Percentiles rank a stretch among this genome's conserved stretches.
Conservation (phyloP, 2,329 filamentous ascomycete genomes). For the Aspergillus clavatus region DNA sequence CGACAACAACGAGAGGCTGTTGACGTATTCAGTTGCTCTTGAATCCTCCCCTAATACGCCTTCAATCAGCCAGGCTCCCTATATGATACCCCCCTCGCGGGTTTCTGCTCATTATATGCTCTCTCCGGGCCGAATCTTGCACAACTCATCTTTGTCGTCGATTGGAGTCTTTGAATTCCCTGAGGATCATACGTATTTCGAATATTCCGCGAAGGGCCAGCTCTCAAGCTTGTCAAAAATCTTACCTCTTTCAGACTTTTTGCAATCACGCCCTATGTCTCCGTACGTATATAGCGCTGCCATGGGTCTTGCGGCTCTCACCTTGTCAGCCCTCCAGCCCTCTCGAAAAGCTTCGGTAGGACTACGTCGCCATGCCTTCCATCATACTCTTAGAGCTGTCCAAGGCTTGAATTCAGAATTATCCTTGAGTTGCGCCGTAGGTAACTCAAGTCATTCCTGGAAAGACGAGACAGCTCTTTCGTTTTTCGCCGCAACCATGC, state of each 20-base stretch:
- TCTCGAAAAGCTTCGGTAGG: background rate
- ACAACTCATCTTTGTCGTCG: slow-evolving; percentile 5
- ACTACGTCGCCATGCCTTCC: slow-evolving; percentile 11
- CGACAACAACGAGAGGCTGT: background rate
- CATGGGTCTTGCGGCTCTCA: slow-evolving; percentile 9
- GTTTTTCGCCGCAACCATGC: slow-evolving; percentile 10
- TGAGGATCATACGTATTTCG: slow-evolving; percentile 10
- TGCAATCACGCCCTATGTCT: slow-evolving; percentile 10
- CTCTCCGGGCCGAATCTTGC: slow-evolving; percentile 3
- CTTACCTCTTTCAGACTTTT: slow-evolving; percentile 7
- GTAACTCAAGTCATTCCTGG: background rate
- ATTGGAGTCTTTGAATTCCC: slow-evolving; percentile 10
- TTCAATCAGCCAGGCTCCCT: background rate
- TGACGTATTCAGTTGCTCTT: background rate
- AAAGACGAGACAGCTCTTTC: slow-evolving; percentile 5
- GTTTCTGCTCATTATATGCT: background rate
- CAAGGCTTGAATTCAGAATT: slow-evolving; percentile 7
- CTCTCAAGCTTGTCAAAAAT: slow-evolving; percentile 7
- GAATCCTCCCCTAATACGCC: background rate
- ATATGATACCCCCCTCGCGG: slow-evolving; percentile 3
- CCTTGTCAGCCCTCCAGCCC: slow-evolving; percentile 3
- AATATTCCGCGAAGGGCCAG: slow-evolving; percentile 7
- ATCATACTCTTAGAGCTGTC: slow-evolving; percentile 10
- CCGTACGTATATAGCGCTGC: slow-evolving; percentile 11
- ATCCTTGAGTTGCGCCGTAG: background rate